Base-by-base conservation (phyloP, 2,329 filamentous ascomycete species). In the Clarireedia paspali region DNA sequence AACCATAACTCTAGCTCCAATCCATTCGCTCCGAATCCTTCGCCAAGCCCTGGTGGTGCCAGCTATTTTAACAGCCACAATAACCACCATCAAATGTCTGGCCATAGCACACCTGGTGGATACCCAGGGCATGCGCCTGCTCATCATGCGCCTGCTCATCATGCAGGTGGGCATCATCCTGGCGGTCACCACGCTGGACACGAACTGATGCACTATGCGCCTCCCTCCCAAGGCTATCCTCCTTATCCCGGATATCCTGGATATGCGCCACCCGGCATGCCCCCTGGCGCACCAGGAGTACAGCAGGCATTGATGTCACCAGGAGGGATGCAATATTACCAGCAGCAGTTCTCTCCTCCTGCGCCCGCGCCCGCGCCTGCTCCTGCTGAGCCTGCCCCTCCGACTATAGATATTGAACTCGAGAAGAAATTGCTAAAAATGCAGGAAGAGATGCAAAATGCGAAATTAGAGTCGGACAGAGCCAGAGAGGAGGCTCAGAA, bases 401-500 rank as follows among this genome's bases (percentile, higher is more conserved):
- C 62, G 2, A 57, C 62, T 27, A 53, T 56, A 15, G 64, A 66
- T 55, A 60, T 62, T 39, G 65, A 64, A 47, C 56, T 60, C 47
- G 76, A 79, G 58, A 75, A 86, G 55, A 82, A 82, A 63, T 73
- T 85, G 59, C 74, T 74, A n/a, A 77, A 85, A 56, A 78, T 85
- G 59, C 77, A 81, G 59, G 78, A 86, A 62, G 70, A 88, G 57
- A 75, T 79, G 61, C 63, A 61, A 27, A 57, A 60, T 15, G 72
- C 9, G 73, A 80, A 45, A 75, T 80, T 54, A n/a, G 44, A 54
- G 38, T 54, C 51, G 6, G 51, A 54, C 30, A 49, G 36, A 26
- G 51, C 51, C 59, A 71, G 69, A 4, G 74, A 67, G 40, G 60
- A 77, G 56, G 75, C 74, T 30, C 72, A 70, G 59, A 73, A 49